Percentiles rank a stretch among this genome's conserved stretches.
phyloP scores from a whole-genome alignment of 2,329 filamentous ascomycete species.

The Aaosphaeria pasadenensis region DNA sequence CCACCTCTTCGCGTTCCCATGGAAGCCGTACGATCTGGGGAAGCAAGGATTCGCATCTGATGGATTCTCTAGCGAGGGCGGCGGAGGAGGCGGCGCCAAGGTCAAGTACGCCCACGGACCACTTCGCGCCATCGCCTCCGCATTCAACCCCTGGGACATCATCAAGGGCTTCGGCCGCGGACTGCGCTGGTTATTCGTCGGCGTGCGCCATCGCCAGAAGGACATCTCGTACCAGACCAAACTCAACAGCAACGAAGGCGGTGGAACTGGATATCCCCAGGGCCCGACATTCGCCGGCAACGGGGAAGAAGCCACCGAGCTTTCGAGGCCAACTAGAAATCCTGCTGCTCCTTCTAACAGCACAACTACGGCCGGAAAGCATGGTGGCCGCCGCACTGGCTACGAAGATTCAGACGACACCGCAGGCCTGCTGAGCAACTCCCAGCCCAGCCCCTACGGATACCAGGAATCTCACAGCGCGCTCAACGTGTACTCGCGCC shows the following conservation, averaged over 20 bases:
- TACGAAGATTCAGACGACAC: constrained; percentile 26
- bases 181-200: constrained; percentile 77
- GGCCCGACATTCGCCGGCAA: constrained; percentile 23
- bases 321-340: constrained; percentile 6
- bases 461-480: constrained; percentile 12
- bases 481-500: constrained; percentile 7
- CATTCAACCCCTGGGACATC: constrained; percentile 79
- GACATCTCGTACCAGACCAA: constrained; percentile 43
- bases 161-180: constrained; percentile 75
- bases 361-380: constrained; percentile 1
- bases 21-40: constrained; percentile 60
- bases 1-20: constrained; percentile 81
- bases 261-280: constrained; percentile 12
- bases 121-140: constrained; percentile 64
- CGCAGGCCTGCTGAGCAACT: constrained; percentile 17
- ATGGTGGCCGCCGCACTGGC: constrained; percentile 10
- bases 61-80: constrained; percentile 16
- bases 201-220: constrained; percentile 56
- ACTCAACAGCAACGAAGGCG: constrained; percentile 13
- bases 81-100: constrained; percentile 9
- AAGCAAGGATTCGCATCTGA: constrained; percentile 12
- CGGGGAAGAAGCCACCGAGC: constrained; percentile 13
- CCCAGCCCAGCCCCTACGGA: constrained; percentile 23
- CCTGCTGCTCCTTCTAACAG: neutral
- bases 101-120: constrained; percentile 60